Conservation (phyloP, 2,329 filamentous ascomycete genomes). For the Colletotrichum sp. region DNA sequence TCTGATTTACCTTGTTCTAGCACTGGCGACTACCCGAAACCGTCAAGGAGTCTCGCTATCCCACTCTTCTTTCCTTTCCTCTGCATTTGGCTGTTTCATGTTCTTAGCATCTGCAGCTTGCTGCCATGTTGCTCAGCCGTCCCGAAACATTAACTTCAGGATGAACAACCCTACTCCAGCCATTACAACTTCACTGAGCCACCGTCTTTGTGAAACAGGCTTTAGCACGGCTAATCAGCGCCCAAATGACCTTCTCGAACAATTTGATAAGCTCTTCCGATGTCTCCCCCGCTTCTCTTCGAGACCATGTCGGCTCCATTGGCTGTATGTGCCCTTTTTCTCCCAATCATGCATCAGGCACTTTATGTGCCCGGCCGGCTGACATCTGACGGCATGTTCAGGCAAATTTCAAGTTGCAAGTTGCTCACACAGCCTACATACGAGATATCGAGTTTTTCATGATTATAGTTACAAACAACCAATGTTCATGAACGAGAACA, state of each 20-base stretch:
- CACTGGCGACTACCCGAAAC: background rate
- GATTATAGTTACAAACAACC: background rate
- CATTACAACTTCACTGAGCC: background rate
- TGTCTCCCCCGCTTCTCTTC: background rate
- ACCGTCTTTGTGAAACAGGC: background rate
- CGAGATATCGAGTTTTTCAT: background rate
- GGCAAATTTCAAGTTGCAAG: background rate
- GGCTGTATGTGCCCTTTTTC: background rate
- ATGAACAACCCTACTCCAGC: background rate
- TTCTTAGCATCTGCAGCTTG: background rate
- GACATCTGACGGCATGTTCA: background rate
- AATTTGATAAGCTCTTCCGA: background rate
- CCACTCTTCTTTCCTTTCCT: background rate
- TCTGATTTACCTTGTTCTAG: background rate
- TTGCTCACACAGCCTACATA: background rate
- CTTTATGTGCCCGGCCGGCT: background rate
- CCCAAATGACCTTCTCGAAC: background rate
- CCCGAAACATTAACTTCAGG: background rate
- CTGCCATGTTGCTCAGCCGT: background rate
- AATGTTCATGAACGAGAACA: background rate
- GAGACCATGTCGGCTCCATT: background rate
- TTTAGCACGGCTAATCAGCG: background rate
- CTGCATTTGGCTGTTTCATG: background rate
- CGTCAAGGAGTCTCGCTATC: background rate
- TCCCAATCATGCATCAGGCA: background rate